Conservation (phyloP, 176 grass and related monocot species). For the Otatea glauca region DNA sequence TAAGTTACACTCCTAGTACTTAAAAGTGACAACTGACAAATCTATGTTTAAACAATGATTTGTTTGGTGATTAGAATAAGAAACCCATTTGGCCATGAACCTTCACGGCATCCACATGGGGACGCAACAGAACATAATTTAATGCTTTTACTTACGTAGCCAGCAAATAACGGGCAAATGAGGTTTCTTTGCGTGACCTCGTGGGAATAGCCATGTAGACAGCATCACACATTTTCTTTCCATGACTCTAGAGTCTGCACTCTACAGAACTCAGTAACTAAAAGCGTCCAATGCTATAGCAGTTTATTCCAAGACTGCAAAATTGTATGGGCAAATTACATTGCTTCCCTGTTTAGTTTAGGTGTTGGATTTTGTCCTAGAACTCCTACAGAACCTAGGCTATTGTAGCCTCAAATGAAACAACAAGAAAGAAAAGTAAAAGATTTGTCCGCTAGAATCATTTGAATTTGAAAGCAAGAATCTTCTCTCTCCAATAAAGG, state of each 20-base stretch:
- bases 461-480: conserved; percentile 57
- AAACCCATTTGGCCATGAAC: conserved; percentile 51
- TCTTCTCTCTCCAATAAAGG: conserved; percentile 50
- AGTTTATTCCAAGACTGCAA: conserved; percentile 15
- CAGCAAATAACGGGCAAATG: conserved; percentile 51
- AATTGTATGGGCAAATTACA: conserved; percentile 11
- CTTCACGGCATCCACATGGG: conserved; percentile 44
- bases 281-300: conserved; percentile 10
- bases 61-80: conserved; percentile 39
- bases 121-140: conserved; percentile 43
- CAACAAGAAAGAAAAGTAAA: conserved; percentile 19
- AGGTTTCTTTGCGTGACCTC: conserved; percentile 56
- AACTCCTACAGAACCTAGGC: conserved; percentile 34
- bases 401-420: conserved; percentile 48
- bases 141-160: conserved; percentile 46
- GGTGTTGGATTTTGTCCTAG: conserved; percentile 23
- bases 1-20: conserved; percentile 1
- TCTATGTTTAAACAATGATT: conserved; percentile 38
- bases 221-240: conserved; percentile 36
- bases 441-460: conserved; percentile 37
- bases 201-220: conserved; percentile 46
- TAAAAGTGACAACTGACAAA: conserved; percentile 22
- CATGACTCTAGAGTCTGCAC: conserved; percentile 11
- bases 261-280: conserved; percentile 31
- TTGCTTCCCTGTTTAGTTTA: conserved; percentile 17